Conservation (phyloP, 306 rosid species). For the Aeschynomene evenia region DNA sequence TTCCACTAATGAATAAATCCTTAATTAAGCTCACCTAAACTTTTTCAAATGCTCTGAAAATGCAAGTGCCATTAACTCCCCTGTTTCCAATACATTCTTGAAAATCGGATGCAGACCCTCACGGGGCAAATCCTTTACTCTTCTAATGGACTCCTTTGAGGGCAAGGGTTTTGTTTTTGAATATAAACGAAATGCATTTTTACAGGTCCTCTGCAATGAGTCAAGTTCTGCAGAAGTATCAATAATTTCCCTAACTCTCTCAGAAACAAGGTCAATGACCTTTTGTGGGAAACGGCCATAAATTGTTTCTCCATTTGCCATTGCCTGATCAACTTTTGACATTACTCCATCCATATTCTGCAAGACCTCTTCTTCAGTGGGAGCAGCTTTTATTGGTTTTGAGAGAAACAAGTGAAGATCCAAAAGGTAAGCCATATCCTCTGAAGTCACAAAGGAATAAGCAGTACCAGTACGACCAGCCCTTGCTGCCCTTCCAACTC, state of each 20-base stretch:
- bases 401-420: slow-evolving; percentile 96
- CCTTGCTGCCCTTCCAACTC: slow-evolving; percentile 96
- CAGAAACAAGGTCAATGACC: slow-evolving; percentile 79
- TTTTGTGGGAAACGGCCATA: slow-evolving; percentile 94
- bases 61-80: slow-evolving; percentile 91
- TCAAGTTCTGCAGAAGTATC: slow-evolving; percentile 73
- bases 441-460: slow-evolving; percentile 80
- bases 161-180: slow-evolving; percentile 83
- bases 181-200: slow-evolving; percentile 81
- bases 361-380: slow-evolving; percentile 82
- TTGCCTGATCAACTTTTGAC: slow-evolving; percentile 69
- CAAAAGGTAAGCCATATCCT: slow-evolving; percentile 82
- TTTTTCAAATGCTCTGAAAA: slow-evolving; percentile 92
- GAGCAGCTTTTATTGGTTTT: slow-evolving; percentile 77
- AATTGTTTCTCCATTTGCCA: slow-evolving; percentile 72
- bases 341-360: slow-evolving; percentile 64
- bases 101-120: slow-evolving; percentile 92
- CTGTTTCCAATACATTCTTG: slow-evolving; percentile 66
- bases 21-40: slow-evolving; percentile 61
- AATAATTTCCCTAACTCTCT: slow-evolving; percentile 77
- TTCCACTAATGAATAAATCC: background rate
- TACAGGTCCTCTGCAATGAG: slow-evolving; percentile 57
- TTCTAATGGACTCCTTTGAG: slow-evolving; percentile 80
- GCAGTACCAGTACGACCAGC: slow-evolving; percentile 94
- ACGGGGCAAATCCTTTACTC: slow-evolving; percentile 72